These are phyloP conservation scores for Colletotrichum eremochloae DNA, from an alignment of 2,329 filamentous ascomycete species.

Conservation along the genomic window DNA sequence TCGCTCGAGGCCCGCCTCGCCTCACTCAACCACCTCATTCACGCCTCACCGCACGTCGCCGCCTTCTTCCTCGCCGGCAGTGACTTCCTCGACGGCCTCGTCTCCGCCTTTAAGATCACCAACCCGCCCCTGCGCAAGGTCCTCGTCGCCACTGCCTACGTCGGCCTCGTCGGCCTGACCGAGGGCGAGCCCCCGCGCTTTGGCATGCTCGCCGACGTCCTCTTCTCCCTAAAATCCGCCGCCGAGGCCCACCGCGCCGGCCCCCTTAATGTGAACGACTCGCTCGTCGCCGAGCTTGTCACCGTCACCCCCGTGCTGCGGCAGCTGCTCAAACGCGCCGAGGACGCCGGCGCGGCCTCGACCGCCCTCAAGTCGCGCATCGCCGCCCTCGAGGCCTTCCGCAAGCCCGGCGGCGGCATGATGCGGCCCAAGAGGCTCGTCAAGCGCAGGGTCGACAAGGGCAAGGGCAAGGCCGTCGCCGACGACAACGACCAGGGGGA, in stretches of 20 bases:
- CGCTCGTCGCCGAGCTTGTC: conserved; percentile 84
- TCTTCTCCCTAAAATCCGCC: conserved; percentile 82
- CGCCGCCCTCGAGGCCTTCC: conserved; percentile 70
- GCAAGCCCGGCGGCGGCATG: conserved; percentile 65
- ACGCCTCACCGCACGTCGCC: conserved; percentile 69
- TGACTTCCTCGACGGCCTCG: conserved; percentile 86
- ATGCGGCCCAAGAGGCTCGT: conserved; percentile 63
- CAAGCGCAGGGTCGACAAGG: conserved; percentile 73
- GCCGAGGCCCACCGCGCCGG: conserved; percentile 74
- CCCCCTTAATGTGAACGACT: conserved; percentile 71
- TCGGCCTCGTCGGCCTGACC: conserved; percentile 79
- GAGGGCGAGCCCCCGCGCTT: conserved; percentile 76
- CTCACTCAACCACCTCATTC: conserved; percentile 73
- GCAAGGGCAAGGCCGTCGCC: conserved; percentile 74
- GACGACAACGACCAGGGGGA: conserved; percentile 55
- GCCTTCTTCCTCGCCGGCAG: conserved; percentile 83
- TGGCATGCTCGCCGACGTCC: conserved; percentile 83
- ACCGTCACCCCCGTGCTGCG: conserved; percentile 82
- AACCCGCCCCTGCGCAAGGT: conserved; percentile 74
- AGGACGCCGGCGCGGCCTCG: conserved; percentile 62
- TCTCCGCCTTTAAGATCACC: conserved; percentile 74
- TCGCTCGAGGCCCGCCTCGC: conserved; percentile 67
- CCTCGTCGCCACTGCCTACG: conserved; percentile 80
- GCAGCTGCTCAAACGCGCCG: conserved; percentile 69
- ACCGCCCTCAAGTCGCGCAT: conserved; percentile 72